Evolutionary conservation across 208 protist genomes (phyloP).

Genomic region (Acanthamoeba healyi): DNA sequence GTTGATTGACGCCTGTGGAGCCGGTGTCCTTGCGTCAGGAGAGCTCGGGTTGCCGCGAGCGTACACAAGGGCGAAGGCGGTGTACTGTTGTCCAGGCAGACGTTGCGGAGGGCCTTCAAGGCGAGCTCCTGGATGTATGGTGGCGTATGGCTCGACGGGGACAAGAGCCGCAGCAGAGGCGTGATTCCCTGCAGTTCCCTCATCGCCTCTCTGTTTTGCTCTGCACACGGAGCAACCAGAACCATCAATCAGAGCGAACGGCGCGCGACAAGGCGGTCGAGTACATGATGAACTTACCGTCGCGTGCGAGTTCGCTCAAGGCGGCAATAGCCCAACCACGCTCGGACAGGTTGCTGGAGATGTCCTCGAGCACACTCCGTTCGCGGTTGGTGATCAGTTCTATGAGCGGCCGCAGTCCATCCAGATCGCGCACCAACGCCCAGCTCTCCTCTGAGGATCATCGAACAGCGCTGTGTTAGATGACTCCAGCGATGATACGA

Average conservation of each 20-base stretch:
- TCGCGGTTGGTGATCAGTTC: slow-evolving; percentile 8
- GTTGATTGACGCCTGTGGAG: background rate
- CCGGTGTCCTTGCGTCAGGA: background rate
- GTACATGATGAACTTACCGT: background rate
- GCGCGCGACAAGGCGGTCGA: background rate
- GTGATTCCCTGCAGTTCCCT: slow-evolving; percentile 1
- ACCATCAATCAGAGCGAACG: too few relatives aligned
- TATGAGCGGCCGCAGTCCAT: slow-evolving; percentile 7
- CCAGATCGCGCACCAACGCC: background rate
- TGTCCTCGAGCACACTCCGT: background rate
- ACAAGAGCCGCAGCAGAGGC: background rate
- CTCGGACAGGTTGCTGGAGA: slow-evolving; percentile 54
- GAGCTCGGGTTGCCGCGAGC: background rate
- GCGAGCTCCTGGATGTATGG: slow-evolving; percentile 29
- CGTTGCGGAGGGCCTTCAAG: slow-evolving; percentile 32
- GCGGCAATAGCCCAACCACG: slow-evolving; percentile 32
- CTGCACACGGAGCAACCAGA: background rate
- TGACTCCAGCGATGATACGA: too few relatives aligned
- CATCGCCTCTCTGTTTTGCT: slow-evolving; percentile 28
- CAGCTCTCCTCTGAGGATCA: slow-evolving; percentile 14
- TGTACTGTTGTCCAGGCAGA: slow-evolving; percentile 50
- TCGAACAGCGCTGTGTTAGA: too few relatives aligned
- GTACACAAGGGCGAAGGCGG: background rate
- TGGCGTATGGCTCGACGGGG: background rate
- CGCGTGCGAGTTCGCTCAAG: slow-evolving; percentile 10